Conservation (phyloP, 2,329 filamentous ascomycete genomes). For the Diaporthe ampelina region DNA sequence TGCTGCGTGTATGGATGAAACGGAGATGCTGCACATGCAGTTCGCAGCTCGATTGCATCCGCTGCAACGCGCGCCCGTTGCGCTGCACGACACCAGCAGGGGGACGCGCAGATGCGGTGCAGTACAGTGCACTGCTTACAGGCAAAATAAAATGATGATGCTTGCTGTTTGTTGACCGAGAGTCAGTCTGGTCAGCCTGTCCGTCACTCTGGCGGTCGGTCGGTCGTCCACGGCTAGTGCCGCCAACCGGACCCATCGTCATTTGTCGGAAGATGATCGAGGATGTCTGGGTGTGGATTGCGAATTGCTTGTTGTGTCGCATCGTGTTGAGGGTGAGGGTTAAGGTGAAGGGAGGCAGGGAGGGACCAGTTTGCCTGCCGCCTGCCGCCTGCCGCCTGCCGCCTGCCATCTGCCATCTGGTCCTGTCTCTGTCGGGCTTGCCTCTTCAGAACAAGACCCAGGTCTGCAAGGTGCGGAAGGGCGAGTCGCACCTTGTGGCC, state of each 20-base stretch:
- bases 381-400: background rate
- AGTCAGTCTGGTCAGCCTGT: background rate
- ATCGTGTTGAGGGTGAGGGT: background rate
- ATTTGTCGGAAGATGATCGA: constrained; percentile 25
- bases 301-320: background rate
- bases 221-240: background rate
- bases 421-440: background rate
- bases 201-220: background rate
- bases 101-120: constrained; percentile 8
- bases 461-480: background rate
- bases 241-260: background rate
- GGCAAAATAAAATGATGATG: too few species aligned
- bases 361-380: background rate
- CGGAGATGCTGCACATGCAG: constrained; percentile 31
- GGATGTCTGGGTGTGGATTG: background rate
- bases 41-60: constrained; percentile 23
- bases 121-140: background rate
- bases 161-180: background rate
- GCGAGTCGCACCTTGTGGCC: background rate
- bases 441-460: background rate
- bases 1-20: constrained; percentile 21
- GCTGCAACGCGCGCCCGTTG: constrained; percentile 27
- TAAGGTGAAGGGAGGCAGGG: constrained; percentile 12
- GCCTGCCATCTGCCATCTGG: background rate
- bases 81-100: constrained; percentile 21